Evolutionary conservation across 2,329 filamentous ascomycete species (phyloP), one percentile per base, ranked within the genome.

Genomic region (Phyllosticta ampelicida): DNA sequence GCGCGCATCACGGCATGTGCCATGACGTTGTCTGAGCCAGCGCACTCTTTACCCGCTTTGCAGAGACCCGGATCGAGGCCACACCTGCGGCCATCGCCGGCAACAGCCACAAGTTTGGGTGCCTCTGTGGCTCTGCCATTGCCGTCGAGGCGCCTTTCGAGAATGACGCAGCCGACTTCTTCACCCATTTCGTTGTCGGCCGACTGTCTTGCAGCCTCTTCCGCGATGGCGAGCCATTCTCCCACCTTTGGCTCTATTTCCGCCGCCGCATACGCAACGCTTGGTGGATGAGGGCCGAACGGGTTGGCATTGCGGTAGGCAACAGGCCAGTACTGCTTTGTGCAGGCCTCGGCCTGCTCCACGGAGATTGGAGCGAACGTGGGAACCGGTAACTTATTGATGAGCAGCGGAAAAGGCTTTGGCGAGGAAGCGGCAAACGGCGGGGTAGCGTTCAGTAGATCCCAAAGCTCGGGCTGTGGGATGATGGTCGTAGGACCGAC

Each of bases 301-400:
- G 89, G 89, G 67, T 94, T 94, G 63, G 87, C 91, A 75, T 90
- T 90, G 62, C 89, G 86, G 74, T 94, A 95, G 53, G 91, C 83
- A 1, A 86, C 87, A 11, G 89, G 89, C 89, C 89, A 95, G 70
- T 89, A 92, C 64, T 85, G 79, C 30, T 81, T 77, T 23, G 84
- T 86, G 88, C 88, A 94, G 68, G 82, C 76, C 23, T 81, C 81
- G 9, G 89, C 87, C 70, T 92, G 87, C 48, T 86, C 78, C 63
- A 86, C 81, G 3, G 87, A 91, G 5, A 86, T 90, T 1, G 89
- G 89, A 21, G 88, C 80, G 51, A 89, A 75, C 23, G 86, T 75
- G 6, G 89, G 89, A 11, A 94, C 85, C 0, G 83, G 80, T 57
- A 89, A 81, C 57, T 78, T 79, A 56, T 80, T 77, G 54, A 90